These are phyloP conservation scores for Mortierella claussenii DNA, from an alignment of 192 early-diverging fungal genomes.

Conservation along the genomic window DNA sequence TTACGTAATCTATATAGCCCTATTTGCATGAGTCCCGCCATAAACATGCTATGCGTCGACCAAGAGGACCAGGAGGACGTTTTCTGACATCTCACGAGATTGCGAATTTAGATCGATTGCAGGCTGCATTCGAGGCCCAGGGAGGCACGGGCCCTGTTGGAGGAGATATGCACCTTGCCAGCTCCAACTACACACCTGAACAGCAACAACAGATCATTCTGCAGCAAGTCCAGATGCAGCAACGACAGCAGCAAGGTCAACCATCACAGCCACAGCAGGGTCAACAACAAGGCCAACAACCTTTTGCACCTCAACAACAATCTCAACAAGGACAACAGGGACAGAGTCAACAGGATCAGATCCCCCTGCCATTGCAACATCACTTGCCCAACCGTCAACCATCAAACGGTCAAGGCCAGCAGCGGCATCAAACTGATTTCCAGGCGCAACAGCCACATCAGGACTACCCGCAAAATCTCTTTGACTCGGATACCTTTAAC, in stretches of 20 bases:
- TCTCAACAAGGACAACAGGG: conserved; percentile 6
- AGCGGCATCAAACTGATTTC: conserved; percentile 1
- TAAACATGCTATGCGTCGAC: conserved; percentile 95
- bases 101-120: conserved; percentile 45
- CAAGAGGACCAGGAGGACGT: conserved; percentile 96
- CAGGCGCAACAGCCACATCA: background rate
- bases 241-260: conserved; percentile 4
- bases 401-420: background rate
- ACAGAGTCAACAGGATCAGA: conserved; percentile 10
- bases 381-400: background rate
- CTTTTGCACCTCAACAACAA: conserved; percentile 9
- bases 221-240: conserved; percentile 33
- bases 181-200: conserved; percentile 24
- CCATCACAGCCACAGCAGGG: conserved; percentile 10
- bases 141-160: conserved; percentile 29
- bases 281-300: conserved; percentile 6
- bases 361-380: conserved; percentile 17
- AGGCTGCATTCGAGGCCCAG: conserved; percentile 17
- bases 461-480: background rate
- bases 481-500: background rate
- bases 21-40: conserved; percentile 98
- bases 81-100: conserved; percentile 76
- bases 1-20: conserved; percentile 55
- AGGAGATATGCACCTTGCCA: conserved; percentile 33
- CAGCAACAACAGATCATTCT: conserved; percentile 29